Conservation (phyloP, 129 eudicot genomes). For the Pulicaria dysenterica region DNA sequence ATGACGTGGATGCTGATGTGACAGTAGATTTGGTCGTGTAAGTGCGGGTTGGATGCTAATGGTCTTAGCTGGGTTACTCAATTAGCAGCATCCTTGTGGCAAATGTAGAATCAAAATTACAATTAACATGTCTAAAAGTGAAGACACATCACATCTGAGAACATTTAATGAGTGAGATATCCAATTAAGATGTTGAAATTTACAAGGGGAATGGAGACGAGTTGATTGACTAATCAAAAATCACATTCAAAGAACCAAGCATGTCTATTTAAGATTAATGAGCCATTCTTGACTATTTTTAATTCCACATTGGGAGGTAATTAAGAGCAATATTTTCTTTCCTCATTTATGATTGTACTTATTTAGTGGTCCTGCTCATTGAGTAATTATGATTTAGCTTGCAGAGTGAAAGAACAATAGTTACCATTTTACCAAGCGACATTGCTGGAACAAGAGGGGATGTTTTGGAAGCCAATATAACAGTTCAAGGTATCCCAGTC, state of each 20-base stretch:
- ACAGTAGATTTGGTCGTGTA: no score
- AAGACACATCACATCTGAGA: conserved; percentile 5
- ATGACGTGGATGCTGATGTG: no score
- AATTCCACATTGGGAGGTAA: not conserved
- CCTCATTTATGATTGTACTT: conserved; percentile 3
- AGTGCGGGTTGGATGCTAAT: no score
- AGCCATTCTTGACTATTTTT: conserved; percentile 1
- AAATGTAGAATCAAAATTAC: conserved; percentile 6
- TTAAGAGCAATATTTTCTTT: not conserved
- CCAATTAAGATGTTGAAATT: conserved; percentile 2
- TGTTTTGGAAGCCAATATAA: conserved; percentile 73
- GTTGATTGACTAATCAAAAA: conserved; percentile 19
- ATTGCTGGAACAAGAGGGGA: conserved; percentile 95
- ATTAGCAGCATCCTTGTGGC: not conserved
- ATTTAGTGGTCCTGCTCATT: conserved; percentile 23
- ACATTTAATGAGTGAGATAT: not conserved
- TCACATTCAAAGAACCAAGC: conserved; percentile 16
- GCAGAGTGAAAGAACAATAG: conserved; percentile 97
- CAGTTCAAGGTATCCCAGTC: conserved; percentile 77
- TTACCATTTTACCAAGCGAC: no score
- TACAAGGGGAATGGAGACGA: conserved; percentile 9
- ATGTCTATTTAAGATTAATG: conserved; percentile 14
- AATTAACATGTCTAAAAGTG: not conserved
- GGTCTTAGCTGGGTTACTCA: no score
- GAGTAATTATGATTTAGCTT: conserved; percentile 58